Evolutionary conservation across 805 yeast genomes (phyloP), one percentile per base, ranked within the genome.

Genomic region (Nakazawaea wyomingensis): DNA sequence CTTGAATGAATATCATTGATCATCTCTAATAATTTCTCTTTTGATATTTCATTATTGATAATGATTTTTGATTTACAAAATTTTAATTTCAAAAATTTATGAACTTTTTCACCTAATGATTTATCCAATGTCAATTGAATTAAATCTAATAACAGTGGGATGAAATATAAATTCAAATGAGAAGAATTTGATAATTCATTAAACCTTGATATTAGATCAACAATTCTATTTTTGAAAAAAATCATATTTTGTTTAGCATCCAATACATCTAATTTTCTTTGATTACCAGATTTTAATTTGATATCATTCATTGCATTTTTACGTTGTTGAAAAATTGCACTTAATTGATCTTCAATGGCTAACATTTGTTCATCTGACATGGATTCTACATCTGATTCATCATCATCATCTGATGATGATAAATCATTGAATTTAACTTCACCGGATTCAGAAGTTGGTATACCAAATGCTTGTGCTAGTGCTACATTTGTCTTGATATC

Each of bases 331-430:
- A 91, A 91, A 43, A 91, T 91, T 42, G 73, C 74, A 0, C 96
- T 77, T 24, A 91, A 66, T 48, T 88, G 93, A 18, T 73, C 85
- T 57, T 91, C 98, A 53, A 91, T 75, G 17, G 90, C 95, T 82
- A 89, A 80, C 98, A 91, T 91, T 59, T 89, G 89, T 54, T 90
- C 96, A 61, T 90, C 97, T 47, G 90, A 95, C 95, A 89, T 86
- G 0, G 91, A 80, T 51, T 85, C 95, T 40, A 81, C 85, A 20
- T 76, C 81, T 5, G 76, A 73, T 22, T 74, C 81, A 22, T 70
- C 76, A 4, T 71, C 80, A 16, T 68, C 76, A 31, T 69, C 74
- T 7, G 62, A 53, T 50, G 61, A 54, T 19, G 59, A 52, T 18
- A 59, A 60, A 56, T 59, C 37, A 68, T 73, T 11, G 61, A 60